Percentiles rank a stretch among this genome's conserved stretches.
These are phyloP conservation scores for Falciphora oryzae DNA, from an alignment of 2,329 filamentous ascomycete species.

Conservation along the genomic window DNA sequence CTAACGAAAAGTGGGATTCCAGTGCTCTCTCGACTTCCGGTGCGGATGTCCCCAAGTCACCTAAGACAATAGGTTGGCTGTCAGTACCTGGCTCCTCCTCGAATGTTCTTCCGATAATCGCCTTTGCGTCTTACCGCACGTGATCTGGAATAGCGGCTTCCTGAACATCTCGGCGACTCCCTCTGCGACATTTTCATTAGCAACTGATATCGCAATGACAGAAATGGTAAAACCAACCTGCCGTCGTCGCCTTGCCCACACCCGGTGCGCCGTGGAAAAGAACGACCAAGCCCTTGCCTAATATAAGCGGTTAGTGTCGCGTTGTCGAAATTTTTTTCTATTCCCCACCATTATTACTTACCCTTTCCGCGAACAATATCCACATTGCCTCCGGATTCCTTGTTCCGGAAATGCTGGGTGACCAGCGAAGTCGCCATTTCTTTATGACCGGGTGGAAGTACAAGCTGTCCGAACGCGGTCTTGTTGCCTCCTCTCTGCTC, in stretches of 20 bases:
- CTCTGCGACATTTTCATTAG: constrained; percentile 12
- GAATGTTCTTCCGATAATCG: not conserved
- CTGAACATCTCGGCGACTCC: constrained; percentile 18
- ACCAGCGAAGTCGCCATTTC: constrained; percentile 25
- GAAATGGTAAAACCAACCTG: constrained; percentile 14
- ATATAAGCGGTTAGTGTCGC: no score
- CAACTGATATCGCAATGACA: not conserved
- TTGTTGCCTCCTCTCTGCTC: no score
- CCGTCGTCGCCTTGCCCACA: constrained; percentile 28
- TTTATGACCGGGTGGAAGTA: constrained; percentile 20
- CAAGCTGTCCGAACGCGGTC: constrained; percentile 22
- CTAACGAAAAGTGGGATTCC: constrained; percentile 18
- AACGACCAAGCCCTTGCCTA: constrained; percentile 23
- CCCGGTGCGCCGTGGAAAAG: constrained; percentile 27
- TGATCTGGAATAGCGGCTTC: constrained; percentile 13
- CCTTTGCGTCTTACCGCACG: constrained; percentile 9
- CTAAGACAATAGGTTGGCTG: constrained; percentile 10
- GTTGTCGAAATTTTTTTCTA: no score
- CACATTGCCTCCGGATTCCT: constrained; percentile 17
- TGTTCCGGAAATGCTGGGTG: constrained; percentile 26
- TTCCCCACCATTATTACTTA: no score
- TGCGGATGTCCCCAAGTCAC: constrained; percentile 27
- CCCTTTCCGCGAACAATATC: constrained; percentile 27
- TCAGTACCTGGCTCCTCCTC: no score
- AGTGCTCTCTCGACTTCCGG: constrained; percentile 23